Base-by-base conservation (phyloP, 331 rosid genomes). In the Dryas integrifolia region DNA sequence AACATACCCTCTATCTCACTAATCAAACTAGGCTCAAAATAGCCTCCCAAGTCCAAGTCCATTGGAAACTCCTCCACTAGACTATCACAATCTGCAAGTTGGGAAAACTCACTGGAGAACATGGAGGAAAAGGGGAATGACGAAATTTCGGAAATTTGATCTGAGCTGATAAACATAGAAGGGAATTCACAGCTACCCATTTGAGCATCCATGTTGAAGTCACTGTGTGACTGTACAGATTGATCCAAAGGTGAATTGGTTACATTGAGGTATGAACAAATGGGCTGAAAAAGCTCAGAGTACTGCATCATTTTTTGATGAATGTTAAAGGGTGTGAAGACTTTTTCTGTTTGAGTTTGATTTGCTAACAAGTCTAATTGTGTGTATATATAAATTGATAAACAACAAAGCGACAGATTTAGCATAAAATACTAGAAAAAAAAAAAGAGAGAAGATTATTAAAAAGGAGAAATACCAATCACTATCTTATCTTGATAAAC, bases 41-140 rank as follows among this genome's bases (percentile, higher is more conserved):
- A 30, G 58, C 51, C 72, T 55, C 82, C 86, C 47, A 76, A 64
- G 11, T 79, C 86, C 47, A 76, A 64, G 11, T 79, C 86, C 81
- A 70, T 66, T 0, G 73, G 47, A 59, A 77, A 67, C 52, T 79
- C 79, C 35, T 67, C 79, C 76, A 75, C 70, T 2, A 74, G 44
- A 64, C 56, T 72, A 55, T 84, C 79, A 79, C 47, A 65, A 72
- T 55, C 56, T 21, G 79, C 72, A 47, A 46, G 39, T 13, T 52
- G 52, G 49, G n/a, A 16, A 62, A 48, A 49, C 2, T 82, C 80
- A 75, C 63, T 62, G 5, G 58, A 72, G 63, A 79, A 69, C 10
- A 77, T 35, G 71, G 81, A 63, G 43, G 72, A 35, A 77, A 75
- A 72, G 9, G 75, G 81, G 55, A 21, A 50, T 30, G 79, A 57